Conservation (phyloP, 2,329 filamentous ascomycete species). For the Pseudophaeomoniella oleicola region DNA sequence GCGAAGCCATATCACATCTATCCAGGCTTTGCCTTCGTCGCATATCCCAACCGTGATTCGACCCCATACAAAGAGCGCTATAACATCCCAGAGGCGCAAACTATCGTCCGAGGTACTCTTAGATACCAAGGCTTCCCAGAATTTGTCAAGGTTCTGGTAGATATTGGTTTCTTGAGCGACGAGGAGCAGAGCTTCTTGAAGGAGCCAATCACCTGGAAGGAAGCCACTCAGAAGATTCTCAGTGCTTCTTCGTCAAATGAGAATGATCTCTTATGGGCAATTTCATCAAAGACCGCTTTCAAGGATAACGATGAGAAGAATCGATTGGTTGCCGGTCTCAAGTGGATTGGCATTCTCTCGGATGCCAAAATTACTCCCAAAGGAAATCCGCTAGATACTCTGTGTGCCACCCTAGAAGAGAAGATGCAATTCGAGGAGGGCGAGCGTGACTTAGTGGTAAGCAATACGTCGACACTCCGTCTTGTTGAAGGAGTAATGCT, state of each 20-base stretch:
- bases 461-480: neutral
- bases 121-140: slow-evolving; percentile 83
- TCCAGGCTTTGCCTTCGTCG: slow-evolving; percentile 76
- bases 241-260: slow-evolving; percentile 51
- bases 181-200: slow-evolving; percentile 51
- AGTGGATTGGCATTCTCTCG: slow-evolving; percentile 55
- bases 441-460: slow-evolving; percentile 63
- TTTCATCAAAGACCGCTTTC: slow-evolving; percentile 64
- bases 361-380: slow-evolving; percentile 51
- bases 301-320: slow-evolving; percentile 51
- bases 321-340: slow-evolving; percentile 55
- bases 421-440: slow-evolving; percentile 79
- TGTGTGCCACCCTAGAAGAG: slow-evolving; percentile 75
- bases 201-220: slow-evolving; percentile 61
- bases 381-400: slow-evolving; percentile 75
- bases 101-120: slow-evolving; percentile 70
- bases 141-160: slow-evolving; percentile 74
- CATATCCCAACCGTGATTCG: slow-evolving; percentile 85
- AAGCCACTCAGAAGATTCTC: slow-evolving; percentile 66
- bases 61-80: slow-evolving; percentile 80
- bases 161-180: slow-evolving; percentile 78
- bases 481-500: neutral
- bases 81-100: slow-evolving; percentile 80
- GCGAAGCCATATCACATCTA: slow-evolving; percentile 88
- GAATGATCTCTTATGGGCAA: slow-evolving; percentile 56